These are phyloP conservation scores for Fusarium haematococcum DNA, from an alignment of 2,329 filamentous ascomycete genomes.

Conservation along the genomic window DNA sequence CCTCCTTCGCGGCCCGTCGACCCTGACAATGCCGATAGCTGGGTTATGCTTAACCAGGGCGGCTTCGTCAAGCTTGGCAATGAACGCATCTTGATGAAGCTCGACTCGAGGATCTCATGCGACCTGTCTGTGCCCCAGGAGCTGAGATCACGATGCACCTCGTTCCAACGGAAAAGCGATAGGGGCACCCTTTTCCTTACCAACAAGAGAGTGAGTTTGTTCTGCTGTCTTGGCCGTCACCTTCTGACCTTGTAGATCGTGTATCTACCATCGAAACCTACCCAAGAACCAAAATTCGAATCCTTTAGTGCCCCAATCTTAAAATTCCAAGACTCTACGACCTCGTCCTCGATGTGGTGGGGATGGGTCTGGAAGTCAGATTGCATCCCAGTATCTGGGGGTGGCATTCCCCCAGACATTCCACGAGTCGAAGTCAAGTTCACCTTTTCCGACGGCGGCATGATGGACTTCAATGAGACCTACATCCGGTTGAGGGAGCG, in stretches of 20 bases:
- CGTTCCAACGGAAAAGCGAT: slow-evolving; percentile 78
- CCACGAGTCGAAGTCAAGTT: slow-evolving; percentile 83
- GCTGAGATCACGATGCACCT: slow-evolving; percentile 68
- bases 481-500: slow-evolving; percentile 89
- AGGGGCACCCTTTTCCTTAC: slow-evolving; percentile 84
- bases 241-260: slow-evolving; percentile 71
- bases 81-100: slow-evolving; percentile 84
- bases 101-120: slow-evolving; percentile 82
- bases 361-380: slow-evolving; percentile 90
- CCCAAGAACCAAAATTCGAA: slow-evolving; percentile 72
- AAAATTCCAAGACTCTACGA: slow-evolving; percentile 86
- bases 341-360: slow-evolving; percentile 86
- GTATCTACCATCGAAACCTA: slow-evolving; percentile 82
- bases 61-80: slow-evolving; percentile 87
- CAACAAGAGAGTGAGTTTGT: slow-evolving; percentile 78
- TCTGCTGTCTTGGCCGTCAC: not conserved
- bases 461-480: slow-evolving; percentile 86
- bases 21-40: slow-evolving; percentile 71
- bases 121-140: slow-evolving; percentile 78
- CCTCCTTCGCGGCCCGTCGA: slow-evolving; percentile 52
- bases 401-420: slow-evolving; percentile 81
- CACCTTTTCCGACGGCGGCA: slow-evolving; percentile 95
- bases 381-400: slow-evolving; percentile 83
- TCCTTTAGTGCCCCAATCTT: slow-evolving; percentile 92
- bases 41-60: slow-evolving; percentile 90